These are phyloP conservation scores for Pisolithus microcarpus DNA, from an alignment of 768 basidiomycete species.

Conservation along the genomic window DNA sequence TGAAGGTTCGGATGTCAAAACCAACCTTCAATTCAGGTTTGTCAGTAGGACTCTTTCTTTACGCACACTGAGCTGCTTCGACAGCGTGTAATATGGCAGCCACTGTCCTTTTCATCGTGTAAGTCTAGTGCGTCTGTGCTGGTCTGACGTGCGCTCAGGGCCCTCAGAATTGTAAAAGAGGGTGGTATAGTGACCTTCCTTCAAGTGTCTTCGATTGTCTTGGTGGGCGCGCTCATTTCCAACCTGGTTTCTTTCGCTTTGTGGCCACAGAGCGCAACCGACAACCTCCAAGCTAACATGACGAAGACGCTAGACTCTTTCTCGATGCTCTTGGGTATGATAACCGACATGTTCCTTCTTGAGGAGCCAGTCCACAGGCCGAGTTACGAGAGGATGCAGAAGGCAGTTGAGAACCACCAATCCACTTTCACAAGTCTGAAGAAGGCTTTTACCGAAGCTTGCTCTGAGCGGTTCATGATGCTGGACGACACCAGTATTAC, in stretches of 20 bases:
- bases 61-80: not conserved
- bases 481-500: conserved; percentile 18
- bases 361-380: conserved; percentile 55
- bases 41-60: conserved; percentile 3
- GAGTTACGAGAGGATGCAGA: conserved; percentile 59
- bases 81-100: conserved; percentile 79
- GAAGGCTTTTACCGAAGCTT: conserved; percentile 79
- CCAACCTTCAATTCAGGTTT: conserved; percentile 85
- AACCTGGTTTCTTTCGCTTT: conserved; percentile 79
- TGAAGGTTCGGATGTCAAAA: conserved; percentile 86
- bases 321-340: conserved; percentile 72
- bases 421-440: conserved; percentile 86
- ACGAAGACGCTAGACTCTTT: conserved; percentile 82
- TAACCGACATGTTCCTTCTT: conserved; percentile 81
- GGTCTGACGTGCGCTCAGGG: conserved; percentile 1
- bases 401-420: conserved; percentile 80
- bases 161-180: conserved; percentile 72
- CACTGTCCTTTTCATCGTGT: conserved; percentile 83
- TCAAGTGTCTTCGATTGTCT: conserved; percentile 68
- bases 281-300: conserved; percentile 79
- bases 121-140: conserved; percentile 9
- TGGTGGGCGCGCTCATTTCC: conserved; percentile 68
- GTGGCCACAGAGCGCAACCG: conserved; percentile 82
- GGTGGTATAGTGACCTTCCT: conserved; percentile 72
- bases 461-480: conserved; percentile 63